Conservation (phyloP, 208 protist species). For the Acanthamoeba sp. region DNA sequence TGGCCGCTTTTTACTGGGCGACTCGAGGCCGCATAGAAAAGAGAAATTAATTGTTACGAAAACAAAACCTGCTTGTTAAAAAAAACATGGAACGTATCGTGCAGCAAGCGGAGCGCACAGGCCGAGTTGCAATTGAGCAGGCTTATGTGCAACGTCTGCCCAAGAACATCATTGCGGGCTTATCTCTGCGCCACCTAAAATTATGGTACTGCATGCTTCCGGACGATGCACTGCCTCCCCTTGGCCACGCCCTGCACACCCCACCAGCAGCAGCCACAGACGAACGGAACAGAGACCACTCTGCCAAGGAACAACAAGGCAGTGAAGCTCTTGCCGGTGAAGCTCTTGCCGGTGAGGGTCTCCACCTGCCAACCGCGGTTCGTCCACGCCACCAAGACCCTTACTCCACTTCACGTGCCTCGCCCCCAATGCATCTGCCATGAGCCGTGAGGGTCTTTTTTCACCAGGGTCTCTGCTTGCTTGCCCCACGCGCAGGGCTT, state of each 20-base stretch:
- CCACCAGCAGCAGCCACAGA: background rate
- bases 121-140: background rate
- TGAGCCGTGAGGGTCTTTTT: background rate
- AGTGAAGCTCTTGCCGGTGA: background rate
- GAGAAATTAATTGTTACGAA: too few species aligned
- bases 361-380: too few species aligned
- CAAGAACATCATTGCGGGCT: background rate
- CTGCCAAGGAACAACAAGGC: too few species aligned
- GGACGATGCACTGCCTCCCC: background rate
- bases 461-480: background rate
- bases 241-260: background rate
- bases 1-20: too few species aligned
- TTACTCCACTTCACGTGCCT: background rate
- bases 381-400: background rate
- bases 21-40: too few species aligned
- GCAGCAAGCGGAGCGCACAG: background rate
- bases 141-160: background rate
- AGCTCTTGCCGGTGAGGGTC: too few species aligned
- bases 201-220: conserved; percentile 22
- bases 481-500: background rate
- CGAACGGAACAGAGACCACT: background rate
- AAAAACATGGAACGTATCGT: background rate
- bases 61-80: too few species aligned
- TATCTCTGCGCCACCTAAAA: background rate
- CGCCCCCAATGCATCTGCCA: background rate